Evolutionary conservation across 257 asterid genomes (phyloP).

Genomic region (Galeopsis tetrahit): DNA sequence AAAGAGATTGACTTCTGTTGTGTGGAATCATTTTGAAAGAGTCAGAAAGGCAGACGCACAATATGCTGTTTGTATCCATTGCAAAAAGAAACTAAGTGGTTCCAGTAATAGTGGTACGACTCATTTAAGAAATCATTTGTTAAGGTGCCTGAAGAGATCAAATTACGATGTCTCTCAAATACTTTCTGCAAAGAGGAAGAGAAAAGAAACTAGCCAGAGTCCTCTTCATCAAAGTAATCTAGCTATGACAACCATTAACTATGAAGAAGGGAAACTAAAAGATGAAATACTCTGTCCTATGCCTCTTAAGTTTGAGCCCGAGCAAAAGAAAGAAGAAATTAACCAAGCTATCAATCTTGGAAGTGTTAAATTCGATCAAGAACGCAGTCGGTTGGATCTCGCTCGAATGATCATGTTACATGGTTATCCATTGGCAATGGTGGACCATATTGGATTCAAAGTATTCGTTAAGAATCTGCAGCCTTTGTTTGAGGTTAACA

Average conservation of each 20-base stretch:
- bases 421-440: slow-evolving; percentile 92
- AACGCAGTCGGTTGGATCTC: slow-evolving; percentile 81
- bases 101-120: slow-evolving; percentile 98
- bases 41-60: slow-evolving; percentile 83
- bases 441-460: slow-evolving; percentile 85
- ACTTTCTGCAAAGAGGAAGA: slow-evolving; percentile 85
- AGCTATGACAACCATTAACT: slow-evolving; percentile 49
- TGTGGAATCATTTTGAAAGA: slow-evolving; percentile 97
- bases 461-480: slow-evolving; percentile 85
- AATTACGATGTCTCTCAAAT: slow-evolving; percentile 90
- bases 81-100: slow-evolving; percentile 96
- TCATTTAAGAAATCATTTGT: slow-evolving; percentile 88
- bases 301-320: slow-evolving; percentile 64
- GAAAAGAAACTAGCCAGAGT: slow-evolving; percentile 64
- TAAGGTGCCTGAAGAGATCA: slow-evolving; percentile 92
- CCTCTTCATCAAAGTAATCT: slow-evolving; percentile 51
- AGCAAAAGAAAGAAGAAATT: slow-evolving; percentile 66
- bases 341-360: slow-evolving; percentile 62
- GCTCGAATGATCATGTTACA: slow-evolving; percentile 98
- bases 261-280: slow-evolving; percentile 68
- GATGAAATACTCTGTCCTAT: slow-evolving; percentile 69
- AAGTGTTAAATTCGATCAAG: slow-evolving; percentile 83
- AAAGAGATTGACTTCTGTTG: slow-evolving; percentile 93
- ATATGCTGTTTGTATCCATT: slow-evolving; percentile 91
- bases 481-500: slow-evolving; percentile 81